Conservation (phyloP, 192 early-diverging fungal species). For the Backusella macrospora region DNA sequence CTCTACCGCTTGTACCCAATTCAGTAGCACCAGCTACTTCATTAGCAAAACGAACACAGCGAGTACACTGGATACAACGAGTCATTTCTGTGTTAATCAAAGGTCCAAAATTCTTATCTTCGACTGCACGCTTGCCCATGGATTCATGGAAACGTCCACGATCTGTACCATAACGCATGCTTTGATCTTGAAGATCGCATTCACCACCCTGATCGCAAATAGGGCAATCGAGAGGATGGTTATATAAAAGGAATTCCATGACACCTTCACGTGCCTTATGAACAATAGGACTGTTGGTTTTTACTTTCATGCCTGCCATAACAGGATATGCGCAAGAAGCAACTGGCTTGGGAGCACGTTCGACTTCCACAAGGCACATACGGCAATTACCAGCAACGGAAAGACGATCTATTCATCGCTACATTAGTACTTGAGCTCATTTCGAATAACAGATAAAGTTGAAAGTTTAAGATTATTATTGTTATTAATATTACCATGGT, state of each 20-base stretch:
- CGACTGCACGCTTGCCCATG: constrained; percentile 90
- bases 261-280: constrained; percentile 95
- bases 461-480: background rate
- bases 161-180: constrained; percentile 92
- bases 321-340: constrained; percentile 98
- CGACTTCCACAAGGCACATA: constrained; percentile 99
- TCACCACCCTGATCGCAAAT: constrained; percentile 99
- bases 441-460: background rate
- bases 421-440: background rate
- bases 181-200: constrained; percentile 98
- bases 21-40: constrained; percentile 95
- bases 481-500: constrained; percentile 41
- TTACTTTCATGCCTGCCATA: constrained; percentile 95
- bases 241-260: constrained; percentile 91
- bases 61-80: constrained; percentile 98
- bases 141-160: constrained; percentile 86
- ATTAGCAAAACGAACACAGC: constrained; percentile 97
- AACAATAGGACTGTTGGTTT: constrained; percentile 91
- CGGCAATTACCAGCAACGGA: constrained; percentile 98
- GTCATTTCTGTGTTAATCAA: constrained; percentile 96
- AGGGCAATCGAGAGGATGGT: constrained; percentile 98
- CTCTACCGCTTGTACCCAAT: constrained; percentile 93
- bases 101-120: constrained; percentile 97
- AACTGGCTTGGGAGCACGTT: constrained; percentile 92
- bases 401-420: constrained; percentile 75